Conservation (phyloP, 495 filamentous ascomycete genomes). For the Aspergillus affinis region DNA sequence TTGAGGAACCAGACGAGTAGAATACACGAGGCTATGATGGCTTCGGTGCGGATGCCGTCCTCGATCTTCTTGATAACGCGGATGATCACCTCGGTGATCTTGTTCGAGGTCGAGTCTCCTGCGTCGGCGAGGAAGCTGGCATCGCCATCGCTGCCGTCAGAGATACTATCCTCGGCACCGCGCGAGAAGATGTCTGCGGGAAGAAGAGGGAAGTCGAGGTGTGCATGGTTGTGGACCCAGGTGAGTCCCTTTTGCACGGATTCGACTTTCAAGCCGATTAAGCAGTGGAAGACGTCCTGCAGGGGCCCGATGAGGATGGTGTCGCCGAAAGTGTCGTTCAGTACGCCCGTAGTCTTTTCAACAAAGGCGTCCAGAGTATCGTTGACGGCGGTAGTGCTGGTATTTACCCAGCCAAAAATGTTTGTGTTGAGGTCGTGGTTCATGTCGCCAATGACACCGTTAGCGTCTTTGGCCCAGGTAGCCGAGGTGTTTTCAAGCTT, state of each 20-base stretch:
- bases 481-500: constrained; percentile 70
- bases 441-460: constrained; percentile 65
- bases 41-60: constrained; percentile 66
- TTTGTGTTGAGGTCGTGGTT: constrained; percentile 77
- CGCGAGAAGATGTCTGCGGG: constrained; percentile 79
- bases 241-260: constrained; percentile 80
- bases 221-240: constrained; percentile 83
- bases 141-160: constrained; percentile 26
- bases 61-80: constrained; percentile 63
- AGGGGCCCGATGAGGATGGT: constrained; percentile 75
- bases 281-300: constrained; percentile 68
- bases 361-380: constrained; percentile 81
- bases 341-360: constrained; percentile 63
- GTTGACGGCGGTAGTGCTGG: constrained; percentile 77
- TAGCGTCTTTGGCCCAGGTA: constrained; percentile 75
- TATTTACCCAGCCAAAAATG: constrained; percentile 85
- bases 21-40: constrained; percentile 70
- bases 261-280: constrained; percentile 73
- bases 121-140: constrained; percentile 72
- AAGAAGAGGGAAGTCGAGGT: constrained; percentile 77
- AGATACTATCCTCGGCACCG: constrained; percentile 67
- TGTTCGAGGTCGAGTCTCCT: constrained; percentile 65
- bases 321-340: constrained; percentile 76
- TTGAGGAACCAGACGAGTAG: constrained; percentile 75
- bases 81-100: constrained; percentile 72